A percentile compares a stretch with the other conserved stretches of the same genome.
These are phyloP conservation scores for Exophiala viscosa DNA, from an alignment of 2,329 filamentous ascomycete genomes.

Conservation along the genomic window DNA sequence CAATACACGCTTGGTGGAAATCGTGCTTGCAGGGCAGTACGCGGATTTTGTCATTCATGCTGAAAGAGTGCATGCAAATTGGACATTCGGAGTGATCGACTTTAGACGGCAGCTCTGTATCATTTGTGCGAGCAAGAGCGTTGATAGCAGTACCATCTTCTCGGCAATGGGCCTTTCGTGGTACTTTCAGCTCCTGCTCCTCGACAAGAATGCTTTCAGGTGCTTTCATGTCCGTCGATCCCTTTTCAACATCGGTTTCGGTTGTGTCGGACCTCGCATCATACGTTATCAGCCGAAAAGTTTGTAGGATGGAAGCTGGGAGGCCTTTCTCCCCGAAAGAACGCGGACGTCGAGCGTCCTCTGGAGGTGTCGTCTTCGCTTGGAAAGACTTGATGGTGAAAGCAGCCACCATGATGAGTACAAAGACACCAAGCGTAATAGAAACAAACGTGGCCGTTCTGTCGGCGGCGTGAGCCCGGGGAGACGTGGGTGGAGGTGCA, in stretches of 20 bases:
- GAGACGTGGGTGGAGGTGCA: too few relatives aligned
- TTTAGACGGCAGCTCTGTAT: background rate
- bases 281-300: background rate
- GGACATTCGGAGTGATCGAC: background rate
- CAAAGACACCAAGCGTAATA: too few relatives aligned
- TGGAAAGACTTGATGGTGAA: background rate
- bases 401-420: background rate
- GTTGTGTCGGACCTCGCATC: background rate
- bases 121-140: background rate
- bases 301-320: background rate
- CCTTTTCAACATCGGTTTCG: background rate
- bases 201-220: background rate
- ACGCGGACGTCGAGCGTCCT: background rate
- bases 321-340: background rate
- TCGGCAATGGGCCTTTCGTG: background rate
- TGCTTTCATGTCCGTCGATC: background rate
- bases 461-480: too few relatives aligned
- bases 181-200: background rate
- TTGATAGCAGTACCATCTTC: background rate
- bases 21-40: background rate
- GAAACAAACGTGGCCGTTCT: too few relatives aligned
- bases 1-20: background rate
- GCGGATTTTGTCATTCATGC: background rate
- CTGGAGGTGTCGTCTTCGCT: background rate
- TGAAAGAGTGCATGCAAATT: background rate